These are phyloP conservation scores for Pinus taeda DNA, from an alignment of 75 land plant species.

Conservation along the genomic window DNA sequence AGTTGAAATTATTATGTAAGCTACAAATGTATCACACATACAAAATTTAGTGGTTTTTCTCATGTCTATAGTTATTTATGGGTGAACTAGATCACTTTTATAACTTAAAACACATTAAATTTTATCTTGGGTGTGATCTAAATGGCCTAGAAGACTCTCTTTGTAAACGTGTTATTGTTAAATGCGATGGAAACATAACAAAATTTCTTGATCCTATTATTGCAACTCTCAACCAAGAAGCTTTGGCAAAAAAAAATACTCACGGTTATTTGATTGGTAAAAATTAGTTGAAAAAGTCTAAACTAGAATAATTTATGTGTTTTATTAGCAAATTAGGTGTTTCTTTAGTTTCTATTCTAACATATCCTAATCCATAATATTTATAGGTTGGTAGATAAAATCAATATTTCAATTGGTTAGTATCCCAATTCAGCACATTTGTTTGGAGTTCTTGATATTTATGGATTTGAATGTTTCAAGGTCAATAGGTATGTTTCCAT, in stretches of 20 bases:
- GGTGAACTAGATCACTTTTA: background rate
- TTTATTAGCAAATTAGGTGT: background rate
- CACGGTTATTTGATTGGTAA: slow-evolving; percentile 94
- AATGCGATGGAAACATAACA: slow-evolving; percentile 88
- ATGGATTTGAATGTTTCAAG: slow-evolving; percentile 98
- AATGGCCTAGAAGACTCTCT: slow-evolving; percentile 75
- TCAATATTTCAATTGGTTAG: slow-evolving; percentile 94
- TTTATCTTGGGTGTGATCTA: slow-evolving; percentile 61
- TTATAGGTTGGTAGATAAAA: slow-evolving; percentile 84
- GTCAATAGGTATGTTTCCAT: slow-evolving; percentile 47
- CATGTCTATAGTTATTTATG: background rate
- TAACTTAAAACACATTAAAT: background rate
- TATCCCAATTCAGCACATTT: slow-evolving; percentile 75
- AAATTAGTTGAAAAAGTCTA: background rate
- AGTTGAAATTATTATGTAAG: slow-evolving; percentile 86
- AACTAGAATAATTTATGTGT: background rate
- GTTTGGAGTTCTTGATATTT: slow-evolving; percentile 97
- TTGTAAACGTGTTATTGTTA: slow-evolving; percentile 77
- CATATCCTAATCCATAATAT: background rate
- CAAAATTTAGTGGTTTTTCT: background rate
- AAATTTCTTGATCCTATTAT: slow-evolving; percentile 23
- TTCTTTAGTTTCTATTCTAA: background rate
- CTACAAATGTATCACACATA: background rate
- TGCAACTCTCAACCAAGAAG: slow-evolving; percentile 88
- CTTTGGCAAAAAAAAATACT: slow-evolving; percentile 93